phyloP scores from a whole-genome alignment of 2,329 filamentous ascomycete species.

The Beauveria sp. region DNA sequence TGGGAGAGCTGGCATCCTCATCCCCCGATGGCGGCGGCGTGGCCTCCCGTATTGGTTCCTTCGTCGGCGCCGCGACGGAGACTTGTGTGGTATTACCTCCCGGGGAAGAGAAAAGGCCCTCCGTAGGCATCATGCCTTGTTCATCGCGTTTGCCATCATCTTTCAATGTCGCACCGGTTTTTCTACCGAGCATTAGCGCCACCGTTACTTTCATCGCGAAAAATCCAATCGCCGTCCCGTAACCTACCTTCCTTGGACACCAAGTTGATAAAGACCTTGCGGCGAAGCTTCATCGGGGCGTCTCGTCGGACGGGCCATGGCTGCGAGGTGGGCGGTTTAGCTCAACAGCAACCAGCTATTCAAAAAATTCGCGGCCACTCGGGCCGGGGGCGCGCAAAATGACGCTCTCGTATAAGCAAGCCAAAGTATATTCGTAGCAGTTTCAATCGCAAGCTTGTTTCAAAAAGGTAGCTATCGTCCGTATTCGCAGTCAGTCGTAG shows the following conservation, averaged over 20 bases:
- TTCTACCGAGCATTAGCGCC: constrained; percentile 43
- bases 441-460: background rate
- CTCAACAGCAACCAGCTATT: background rate
- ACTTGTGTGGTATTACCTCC: constrained; percentile 26
- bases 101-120: constrained; percentile 83
- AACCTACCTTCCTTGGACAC: constrained; percentile 31
- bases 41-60: background rate
- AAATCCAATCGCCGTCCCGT: background rate
- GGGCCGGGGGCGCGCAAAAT: background rate
- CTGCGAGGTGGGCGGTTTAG: background rate
- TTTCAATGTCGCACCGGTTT: constrained; percentile 77
- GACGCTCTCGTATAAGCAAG: background rate
- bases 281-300: constrained; percentile 23
- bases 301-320: constrained; percentile 26
- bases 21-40: constrained; percentile 17
- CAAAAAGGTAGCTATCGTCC: background rate
- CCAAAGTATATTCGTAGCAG: background rate
- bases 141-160: constrained; percentile 79
- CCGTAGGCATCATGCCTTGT: constrained; percentile 82
- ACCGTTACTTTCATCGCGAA: background rate
- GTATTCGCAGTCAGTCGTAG: background rate
- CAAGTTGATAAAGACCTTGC: constrained; percentile 27
- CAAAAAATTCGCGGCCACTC: background rate
- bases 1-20: constrained; percentile 36
- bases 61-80: background rate